These are phyloP conservation scores for Choiromyces venosus DNA, from an alignment of 495 filamentous ascomycete genomes.

Conservation along the genomic window DNA sequence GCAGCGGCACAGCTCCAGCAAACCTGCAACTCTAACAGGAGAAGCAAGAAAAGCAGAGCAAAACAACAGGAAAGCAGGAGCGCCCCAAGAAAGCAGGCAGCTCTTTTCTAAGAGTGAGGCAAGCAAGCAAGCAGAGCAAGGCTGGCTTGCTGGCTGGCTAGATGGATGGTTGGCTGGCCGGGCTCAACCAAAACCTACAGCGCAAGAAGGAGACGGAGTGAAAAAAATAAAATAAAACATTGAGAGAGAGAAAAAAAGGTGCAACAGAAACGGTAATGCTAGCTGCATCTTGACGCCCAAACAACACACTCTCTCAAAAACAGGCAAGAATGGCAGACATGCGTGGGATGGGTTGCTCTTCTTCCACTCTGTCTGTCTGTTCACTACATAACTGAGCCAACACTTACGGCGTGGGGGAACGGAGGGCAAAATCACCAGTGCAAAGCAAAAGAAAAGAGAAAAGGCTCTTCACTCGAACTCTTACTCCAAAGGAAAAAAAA, in stretches of 20 bases:
- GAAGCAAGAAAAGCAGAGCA: constrained; percentile 16
- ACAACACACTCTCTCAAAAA: constrained; percentile 24
- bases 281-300: constrained; percentile 19
- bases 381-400: constrained; percentile 27
- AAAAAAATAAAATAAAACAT: constrained; percentile 21
- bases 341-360: constrained; percentile 28
- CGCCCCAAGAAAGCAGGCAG: not conserved
- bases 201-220: not conserved
- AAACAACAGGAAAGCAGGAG: constrained; percentile 22
- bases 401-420: constrained; percentile 34
- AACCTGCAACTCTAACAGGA: constrained; percentile 7
- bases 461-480: constrained; percentile 5
- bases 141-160: constrained; percentile 4
- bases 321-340: constrained; percentile 30
- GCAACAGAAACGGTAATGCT: constrained; percentile 26
- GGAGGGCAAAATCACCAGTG: not conserved
- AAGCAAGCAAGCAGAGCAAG: constrained; percentile 25
- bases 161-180: not conserved
- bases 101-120: not conserved
- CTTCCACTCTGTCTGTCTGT: not conserved
- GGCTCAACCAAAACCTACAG: constrained; percentile 1
- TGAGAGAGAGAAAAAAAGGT: constrained; percentile 17
- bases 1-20: constrained; percentile 33
- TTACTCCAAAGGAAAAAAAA: not conserved
- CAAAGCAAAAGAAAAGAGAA: constrained; percentile 27